A percentile compares a stretch with the other conserved stretches of the same genome.
These are phyloP conservation scores for Castanospermum australe DNA, from an alignment of 306 rosid genomes.

Conservation along the genomic window DNA sequence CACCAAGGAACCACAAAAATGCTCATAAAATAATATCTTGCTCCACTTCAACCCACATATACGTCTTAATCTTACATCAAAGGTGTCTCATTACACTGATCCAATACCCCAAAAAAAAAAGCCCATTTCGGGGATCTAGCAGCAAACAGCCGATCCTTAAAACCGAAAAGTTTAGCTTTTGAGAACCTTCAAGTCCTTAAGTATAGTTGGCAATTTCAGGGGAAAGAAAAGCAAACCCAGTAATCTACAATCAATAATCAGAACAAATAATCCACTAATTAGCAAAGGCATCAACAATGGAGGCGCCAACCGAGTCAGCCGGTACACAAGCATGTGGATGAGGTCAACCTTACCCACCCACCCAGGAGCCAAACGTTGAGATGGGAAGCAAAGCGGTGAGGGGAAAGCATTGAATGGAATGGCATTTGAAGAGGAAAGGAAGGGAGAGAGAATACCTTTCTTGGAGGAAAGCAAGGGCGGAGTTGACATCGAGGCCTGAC, in stretches of 20 bases:
- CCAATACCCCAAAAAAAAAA: not conserved
- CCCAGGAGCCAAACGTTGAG: no score
- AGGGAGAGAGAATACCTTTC: conserved; percentile 45
- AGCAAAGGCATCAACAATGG: not conserved
- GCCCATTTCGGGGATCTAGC: not conserved
- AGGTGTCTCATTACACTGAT: not conserved
- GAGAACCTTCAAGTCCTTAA: not conserved
- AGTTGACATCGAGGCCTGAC: conserved; percentile 59
- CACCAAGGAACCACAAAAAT: not conserved
- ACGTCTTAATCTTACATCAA: not conserved
- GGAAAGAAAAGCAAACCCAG: not conserved
- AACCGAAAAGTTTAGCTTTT: not conserved
- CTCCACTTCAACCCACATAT: not conserved
- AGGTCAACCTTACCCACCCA: no score
- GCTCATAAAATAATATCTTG: not conserved
- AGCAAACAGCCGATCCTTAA: not conserved
- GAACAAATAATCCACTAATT: not conserved
- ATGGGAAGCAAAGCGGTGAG: no score
- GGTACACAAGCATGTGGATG: no score
- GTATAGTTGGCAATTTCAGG: not conserved
- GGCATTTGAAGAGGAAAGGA: not conserved
- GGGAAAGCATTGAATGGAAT: not conserved
- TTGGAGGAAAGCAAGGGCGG: conserved; percentile 69
- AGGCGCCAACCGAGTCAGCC: not conserved
- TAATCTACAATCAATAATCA: not conserved